Base-by-base conservation (phyloP, 2,329 filamentous ascomycete species). In the Fusarium luffae region DNA sequence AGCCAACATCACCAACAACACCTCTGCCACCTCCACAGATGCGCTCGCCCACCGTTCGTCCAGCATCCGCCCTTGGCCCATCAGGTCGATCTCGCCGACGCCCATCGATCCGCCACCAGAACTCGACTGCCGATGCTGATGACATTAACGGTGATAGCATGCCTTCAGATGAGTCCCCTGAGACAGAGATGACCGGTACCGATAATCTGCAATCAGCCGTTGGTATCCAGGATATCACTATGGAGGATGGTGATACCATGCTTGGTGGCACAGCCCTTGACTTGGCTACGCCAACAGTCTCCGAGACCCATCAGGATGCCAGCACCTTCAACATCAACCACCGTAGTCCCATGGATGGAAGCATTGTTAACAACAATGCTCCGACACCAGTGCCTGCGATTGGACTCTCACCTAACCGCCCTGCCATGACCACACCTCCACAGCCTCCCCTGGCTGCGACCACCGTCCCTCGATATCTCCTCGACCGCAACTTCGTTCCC, bases 261-360 rank as follows among this genome's bases (percentile, higher is more conserved):
- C 86, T 97, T 37, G 90, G 93, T 41, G 90, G 89, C 55, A 88
- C 92, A 4, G 87, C 90, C 5, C 88, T 97, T 34, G 90, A 92
- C 30, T 81, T 97, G 65, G 89, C 90, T 4, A 91, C 93, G 10
- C 92, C 92, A 3, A 92, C 92, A 34, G 92, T 92, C 4, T 94
- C 94, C 0, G 93, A 96, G 74, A 88, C 90, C n/a, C 79, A 81
- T 48, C 92, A 94, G 73, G 93, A 97, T 73, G 88, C 92, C 14
- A 94, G 95, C 59, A 93, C 94, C 1, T 98, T 98, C 81, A 97
- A 97, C 81, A 97, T 98, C 74, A 94, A 93, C 9, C 95, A 98
- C 79, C 90, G 92, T 55, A 91, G 90, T 49, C 89, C 91, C 2
- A 89, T 96, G 37, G 94, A 97, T 76, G 93, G 93, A 51, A 97